Conservation (phyloP, 305 asterid species). For the Plantago lanceolata region DNA sequence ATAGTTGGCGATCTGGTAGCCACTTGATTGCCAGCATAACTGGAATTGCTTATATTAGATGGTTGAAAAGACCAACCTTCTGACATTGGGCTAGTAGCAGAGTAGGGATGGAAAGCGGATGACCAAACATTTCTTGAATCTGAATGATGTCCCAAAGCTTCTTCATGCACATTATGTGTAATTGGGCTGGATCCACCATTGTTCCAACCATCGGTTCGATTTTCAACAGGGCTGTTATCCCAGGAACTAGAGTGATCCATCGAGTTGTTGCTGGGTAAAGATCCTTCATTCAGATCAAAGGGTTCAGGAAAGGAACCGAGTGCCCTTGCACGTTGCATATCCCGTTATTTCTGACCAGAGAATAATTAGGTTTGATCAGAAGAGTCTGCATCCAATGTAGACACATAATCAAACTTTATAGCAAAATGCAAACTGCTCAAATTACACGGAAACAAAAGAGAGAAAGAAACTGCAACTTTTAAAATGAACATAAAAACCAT, state of each 20-base stretch:
- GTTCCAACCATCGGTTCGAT: slow-evolving; percentile 30
- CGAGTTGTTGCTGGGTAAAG: slow-evolving; percentile 33
- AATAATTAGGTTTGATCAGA: slow-evolving; percentile 3
- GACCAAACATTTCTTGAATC: slow-evolving; percentile 39
- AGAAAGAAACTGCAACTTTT: background rate
- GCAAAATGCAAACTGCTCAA: slow-evolving; percentile 1
- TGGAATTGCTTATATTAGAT: slow-evolving; percentile 23
- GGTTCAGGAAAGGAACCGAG: slow-evolving; percentile 42
- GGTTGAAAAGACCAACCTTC: slow-evolving; percentile 38
- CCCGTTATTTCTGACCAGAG: background rate
- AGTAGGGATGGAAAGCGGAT: slow-evolving; percentile 32
- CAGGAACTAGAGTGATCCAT: slow-evolving; percentile 33
- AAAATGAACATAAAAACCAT: background rate
- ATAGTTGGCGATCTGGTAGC: slow-evolving; percentile 10
- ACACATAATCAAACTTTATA: background rate
- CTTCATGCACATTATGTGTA: slow-evolving; percentile 25
- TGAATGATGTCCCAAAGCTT: slow-evolving; percentile 22
- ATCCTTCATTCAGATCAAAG: slow-evolving; percentile 42
- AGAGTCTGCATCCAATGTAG: slow-evolving; percentile 3
- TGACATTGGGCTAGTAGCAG: slow-evolving; percentile 29
- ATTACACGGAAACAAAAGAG: background rate
- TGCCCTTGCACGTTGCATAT: slow-evolving; percentile 41
- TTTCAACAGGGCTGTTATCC: slow-evolving; percentile 45
- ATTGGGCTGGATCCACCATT: slow-evolving; percentile 53
- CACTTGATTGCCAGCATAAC: slow-evolving; percentile 21